A percentile compares a stretch with the other conserved stretches of the same genome.
Conservation (phyloP, 129 eudicot genomes). For the Pseudognaphalium luteoalbum region DNA sequence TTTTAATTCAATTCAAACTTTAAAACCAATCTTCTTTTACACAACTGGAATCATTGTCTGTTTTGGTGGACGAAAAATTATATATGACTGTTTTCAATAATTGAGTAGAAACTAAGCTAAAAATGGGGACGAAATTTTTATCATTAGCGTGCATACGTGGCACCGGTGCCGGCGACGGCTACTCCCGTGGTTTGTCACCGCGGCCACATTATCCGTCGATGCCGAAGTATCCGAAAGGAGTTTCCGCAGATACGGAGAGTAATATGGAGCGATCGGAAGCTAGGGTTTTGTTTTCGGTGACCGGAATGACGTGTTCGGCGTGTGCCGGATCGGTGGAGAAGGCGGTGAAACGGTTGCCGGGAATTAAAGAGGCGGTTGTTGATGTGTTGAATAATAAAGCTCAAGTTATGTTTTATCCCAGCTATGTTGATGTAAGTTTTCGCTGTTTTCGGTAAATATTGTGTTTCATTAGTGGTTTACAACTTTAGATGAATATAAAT, state of each 20-base stretch:
- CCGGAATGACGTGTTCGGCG: slow-evolving; percentile 90
- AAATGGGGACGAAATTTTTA: slow-evolving; percentile 61
- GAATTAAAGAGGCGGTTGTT: slow-evolving; percentile 84
- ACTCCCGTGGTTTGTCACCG: slow-evolving; percentile 50
- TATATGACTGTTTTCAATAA: no score
- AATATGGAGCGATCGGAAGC: slow-evolving; percentile 38
- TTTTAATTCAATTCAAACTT: not conserved
- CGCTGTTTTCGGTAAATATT: no score
- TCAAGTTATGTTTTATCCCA: slow-evolving; percentile 77
- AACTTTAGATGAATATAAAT: no score
- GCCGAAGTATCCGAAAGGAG: slow-evolving; percentile 87
- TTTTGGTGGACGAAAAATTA: not conserved
- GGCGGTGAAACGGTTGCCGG: slow-evolving; percentile 88
- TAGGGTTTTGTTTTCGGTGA: slow-evolving; percentile 67
- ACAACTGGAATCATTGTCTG: not conserved
- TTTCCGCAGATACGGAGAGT: slow-evolving; percentile 47
- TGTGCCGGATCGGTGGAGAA: slow-evolving; percentile 96
- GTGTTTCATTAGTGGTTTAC: not conserved
- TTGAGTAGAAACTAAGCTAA: slow-evolving; percentile 8
- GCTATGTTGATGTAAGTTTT: slow-evolving; percentile 63
- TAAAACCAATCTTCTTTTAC: slow-evolving; percentile 11
- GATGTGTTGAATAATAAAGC: slow-evolving; percentile 82
- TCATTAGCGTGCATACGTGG: slow-evolving; percentile 69
- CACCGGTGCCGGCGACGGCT: slow-evolving; percentile 40
- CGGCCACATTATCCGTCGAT: slow-evolving; percentile 91